phyloP scores from a whole-genome alignment of 2,329 filamentous ascomycete species.

The Amylocarpus encephaloides region DNA sequence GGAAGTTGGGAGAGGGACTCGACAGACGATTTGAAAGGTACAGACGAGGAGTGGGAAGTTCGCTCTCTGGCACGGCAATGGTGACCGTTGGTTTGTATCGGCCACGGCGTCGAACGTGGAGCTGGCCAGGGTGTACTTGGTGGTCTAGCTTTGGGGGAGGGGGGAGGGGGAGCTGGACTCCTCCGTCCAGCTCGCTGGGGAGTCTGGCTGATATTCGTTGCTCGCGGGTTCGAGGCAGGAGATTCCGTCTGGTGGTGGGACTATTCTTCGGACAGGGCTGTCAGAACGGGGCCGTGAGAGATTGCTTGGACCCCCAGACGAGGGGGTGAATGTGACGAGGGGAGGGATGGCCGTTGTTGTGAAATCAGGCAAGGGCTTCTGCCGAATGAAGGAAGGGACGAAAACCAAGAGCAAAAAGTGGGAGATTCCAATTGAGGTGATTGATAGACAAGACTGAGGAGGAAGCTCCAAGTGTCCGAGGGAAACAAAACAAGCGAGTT shows the following conservation, averaged over 20 bases:
- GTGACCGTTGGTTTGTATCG: background rate
- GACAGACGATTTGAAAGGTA: background rate
- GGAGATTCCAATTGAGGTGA: background rate
- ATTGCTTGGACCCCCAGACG: constrained; percentile 13
- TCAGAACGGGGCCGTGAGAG: constrained; percentile 3
- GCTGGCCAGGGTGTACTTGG: background rate
- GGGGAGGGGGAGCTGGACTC: no score
- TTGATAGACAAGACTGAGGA: background rate
- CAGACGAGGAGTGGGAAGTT: background rate
- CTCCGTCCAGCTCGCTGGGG: background rate
- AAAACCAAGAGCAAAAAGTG: constrained; percentile 2
- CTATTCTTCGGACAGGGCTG: constrained; percentile 1
- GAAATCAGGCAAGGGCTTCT: constrained; percentile 16
- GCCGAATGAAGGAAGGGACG: constrained; percentile 10
- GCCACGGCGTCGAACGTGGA: no score
- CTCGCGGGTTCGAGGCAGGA: background rate
- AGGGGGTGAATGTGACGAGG: constrained; percentile 5
- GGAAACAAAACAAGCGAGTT: no score
- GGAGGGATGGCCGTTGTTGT: background rate
- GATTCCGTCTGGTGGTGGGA: background rate
- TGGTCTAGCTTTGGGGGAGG: no score
- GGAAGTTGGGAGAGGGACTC: background rate
- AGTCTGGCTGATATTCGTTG: constrained; percentile 1
- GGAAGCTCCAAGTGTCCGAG: no score
- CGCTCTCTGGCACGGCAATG: background rate